Evolutionary conservation across 768 basidiomycete species (phyloP).

Genomic region (Pisolithus tinctorius): DNA sequence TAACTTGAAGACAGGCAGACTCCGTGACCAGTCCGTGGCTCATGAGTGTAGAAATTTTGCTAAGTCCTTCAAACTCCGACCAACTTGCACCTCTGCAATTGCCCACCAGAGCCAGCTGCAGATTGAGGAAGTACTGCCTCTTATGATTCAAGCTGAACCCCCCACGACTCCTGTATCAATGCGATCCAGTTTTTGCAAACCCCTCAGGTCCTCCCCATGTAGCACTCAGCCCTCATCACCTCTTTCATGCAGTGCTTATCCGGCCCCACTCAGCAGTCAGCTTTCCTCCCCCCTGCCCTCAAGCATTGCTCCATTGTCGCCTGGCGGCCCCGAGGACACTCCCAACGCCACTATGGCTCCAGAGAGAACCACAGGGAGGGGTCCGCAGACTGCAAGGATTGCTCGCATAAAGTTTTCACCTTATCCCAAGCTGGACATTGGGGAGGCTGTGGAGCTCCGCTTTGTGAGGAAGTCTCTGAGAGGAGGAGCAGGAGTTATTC

Average conservation of each 20-base stretch:
- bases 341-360: neutral
- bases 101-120: neutral
- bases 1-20: neutral
- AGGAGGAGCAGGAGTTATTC: neutral
- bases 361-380: neutral
- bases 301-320: neutral
- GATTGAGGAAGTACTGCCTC: neutral
- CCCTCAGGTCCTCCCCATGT: neutral
- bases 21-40: neutral
- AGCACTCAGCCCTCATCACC: no score
- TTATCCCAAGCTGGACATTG: neutral
- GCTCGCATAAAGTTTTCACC: neutral
- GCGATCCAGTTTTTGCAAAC: neutral
- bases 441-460: neutral
- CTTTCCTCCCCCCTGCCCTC: neutral
- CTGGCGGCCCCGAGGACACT: neutral
- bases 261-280: neutral
- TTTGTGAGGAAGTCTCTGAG: neutral
- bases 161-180: neutral
- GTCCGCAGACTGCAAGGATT: neutral
- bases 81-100: neutral
- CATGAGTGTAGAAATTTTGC: neutral
- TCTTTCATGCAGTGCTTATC: no score
- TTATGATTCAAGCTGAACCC: neutral
- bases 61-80: neutral